Percentiles rank a stretch among this genome's conserved stretches.
These are phyloP conservation scores for Rhododendron ovatum DNA, from an alignment of 148 eudicot genomes.

Conservation along the genomic window DNA sequence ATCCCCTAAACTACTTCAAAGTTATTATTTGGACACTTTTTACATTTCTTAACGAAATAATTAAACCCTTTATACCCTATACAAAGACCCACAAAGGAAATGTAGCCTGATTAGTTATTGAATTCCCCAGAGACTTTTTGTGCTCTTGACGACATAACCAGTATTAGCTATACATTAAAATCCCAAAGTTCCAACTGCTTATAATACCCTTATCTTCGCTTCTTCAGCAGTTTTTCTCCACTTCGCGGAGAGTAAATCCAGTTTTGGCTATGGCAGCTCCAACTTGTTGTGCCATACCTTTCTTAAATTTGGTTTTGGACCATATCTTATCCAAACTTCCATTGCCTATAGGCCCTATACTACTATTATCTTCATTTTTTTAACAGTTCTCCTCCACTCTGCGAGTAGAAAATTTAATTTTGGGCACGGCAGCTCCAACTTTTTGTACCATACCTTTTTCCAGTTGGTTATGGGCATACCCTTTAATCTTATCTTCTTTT, in stretches of 20 bases:
- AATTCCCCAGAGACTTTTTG: not conserved
- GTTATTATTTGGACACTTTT: too few species aligned
- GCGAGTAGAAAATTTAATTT: not conserved
- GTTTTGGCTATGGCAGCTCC: not conserved
- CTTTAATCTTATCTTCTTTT: not conserved
- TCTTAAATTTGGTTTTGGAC: not conserved
- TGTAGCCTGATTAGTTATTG: not conserved
- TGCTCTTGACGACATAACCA: not conserved
- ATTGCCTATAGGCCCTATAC: not conserved
- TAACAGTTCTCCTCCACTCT: not conserved
- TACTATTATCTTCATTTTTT: not conserved
- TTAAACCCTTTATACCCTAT: too few species aligned
- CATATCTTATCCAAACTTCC: not conserved
- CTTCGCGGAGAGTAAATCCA: not conserved
- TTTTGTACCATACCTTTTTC: not conserved
- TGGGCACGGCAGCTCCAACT: not conserved
- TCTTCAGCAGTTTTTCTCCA: not conserved
- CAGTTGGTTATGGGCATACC: not conserved
- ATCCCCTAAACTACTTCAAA: too few species aligned
- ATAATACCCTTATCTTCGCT: not conserved
- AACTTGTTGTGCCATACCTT: not conserved
- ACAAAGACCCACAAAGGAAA: not conserved
- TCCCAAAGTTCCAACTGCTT: not conserved
- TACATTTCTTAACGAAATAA: too few species aligned
- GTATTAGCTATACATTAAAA: too few species aligned